Percentiles rank a stretch among this genome's conserved stretches.
Conservation (phyloP, 805 yeast species). For the Grigorovia humatica region DNA sequence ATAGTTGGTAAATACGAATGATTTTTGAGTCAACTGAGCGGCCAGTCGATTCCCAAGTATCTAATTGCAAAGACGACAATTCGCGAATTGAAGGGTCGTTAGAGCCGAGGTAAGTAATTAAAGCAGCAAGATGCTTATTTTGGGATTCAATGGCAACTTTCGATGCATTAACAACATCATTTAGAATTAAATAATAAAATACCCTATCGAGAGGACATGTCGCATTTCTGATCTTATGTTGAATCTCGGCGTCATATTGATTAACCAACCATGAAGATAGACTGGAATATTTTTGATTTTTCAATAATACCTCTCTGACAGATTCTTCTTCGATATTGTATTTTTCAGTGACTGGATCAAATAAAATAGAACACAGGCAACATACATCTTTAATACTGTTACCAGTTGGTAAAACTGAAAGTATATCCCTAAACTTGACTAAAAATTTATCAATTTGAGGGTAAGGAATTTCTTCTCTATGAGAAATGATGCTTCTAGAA, state of each 20-base stretch:
- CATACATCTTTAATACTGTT: conserved; percentile 31
- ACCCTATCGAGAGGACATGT: conserved; percentile 41
- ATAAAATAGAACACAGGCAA: conserved; percentile 53
- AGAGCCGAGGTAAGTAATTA: conserved; percentile 63
- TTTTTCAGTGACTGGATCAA: conserved; percentile 33
- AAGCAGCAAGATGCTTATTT: conserved; percentile 59
- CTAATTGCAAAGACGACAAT: conserved; percentile 52
- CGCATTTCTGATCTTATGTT: conserved; percentile 20
- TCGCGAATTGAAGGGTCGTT: conserved; percentile 47
- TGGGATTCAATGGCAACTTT: conserved; percentile 47
- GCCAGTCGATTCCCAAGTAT: conserved; percentile 48
- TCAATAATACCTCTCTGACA: conserved; percentile 20
- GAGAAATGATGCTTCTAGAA: conserved; percentile 12
- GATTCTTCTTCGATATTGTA: conserved; percentile 15
- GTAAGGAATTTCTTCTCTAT: conserved; percentile 26
- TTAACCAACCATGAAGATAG: conserved; percentile 50
- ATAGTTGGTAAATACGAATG: conserved; percentile 50
- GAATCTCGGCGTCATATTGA: conserved; percentile 32
- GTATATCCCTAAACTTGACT: conserved; percentile 24
- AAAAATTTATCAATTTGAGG: conserved; percentile 32
- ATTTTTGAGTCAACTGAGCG: conserved; percentile 39
- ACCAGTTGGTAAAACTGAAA: conserved; percentile 7
- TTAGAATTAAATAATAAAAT: conserved; percentile 40
- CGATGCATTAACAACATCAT: conserved; percentile 54
- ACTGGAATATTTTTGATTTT: conserved; percentile 33